phyloP scores from a whole-genome alignment of 1,139 yeast species.

The Nakaseomyces sp. region DNA sequence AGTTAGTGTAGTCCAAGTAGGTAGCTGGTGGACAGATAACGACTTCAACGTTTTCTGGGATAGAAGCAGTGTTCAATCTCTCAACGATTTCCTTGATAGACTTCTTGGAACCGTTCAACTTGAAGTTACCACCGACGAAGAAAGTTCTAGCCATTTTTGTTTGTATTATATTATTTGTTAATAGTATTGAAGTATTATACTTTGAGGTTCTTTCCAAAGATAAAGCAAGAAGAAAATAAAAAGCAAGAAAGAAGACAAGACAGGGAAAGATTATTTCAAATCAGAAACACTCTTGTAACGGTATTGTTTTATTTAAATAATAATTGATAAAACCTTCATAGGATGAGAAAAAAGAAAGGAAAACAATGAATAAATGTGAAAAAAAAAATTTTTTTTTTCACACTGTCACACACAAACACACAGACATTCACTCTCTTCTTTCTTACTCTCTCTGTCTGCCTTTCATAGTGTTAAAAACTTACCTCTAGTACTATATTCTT shows the following conservation, averaged over 20 bases:
- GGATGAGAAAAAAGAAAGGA: not conserved
- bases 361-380: not conserved
- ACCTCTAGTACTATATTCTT: too few species aligned
- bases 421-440: too few species aligned
- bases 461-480: too few species aligned
- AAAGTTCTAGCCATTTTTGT: constrained; percentile 70
- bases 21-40: constrained; percentile 96
- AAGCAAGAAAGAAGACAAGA: not conserved
- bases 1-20: constrained; percentile 71
- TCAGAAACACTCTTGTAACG: too few species aligned
- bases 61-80: constrained; percentile 65
- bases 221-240: not conserved
- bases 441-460: too few species aligned
- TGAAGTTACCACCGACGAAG: constrained; percentile 98
- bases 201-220: too few species aligned
- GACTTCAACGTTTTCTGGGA: constrained; percentile 69
- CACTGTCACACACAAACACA: too few species aligned
- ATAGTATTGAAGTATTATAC: too few species aligned
- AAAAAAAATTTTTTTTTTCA: too few species aligned
- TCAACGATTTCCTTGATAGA: constrained; percentile 79
- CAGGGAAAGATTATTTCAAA: not conserved
- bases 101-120: constrained; percentile 91
- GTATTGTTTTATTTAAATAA: constrained; percentile 1
- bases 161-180: not conserved
- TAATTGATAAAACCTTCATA: not conserved